phyloP scores from a whole-genome alignment of 2,329 filamentous ascomycete genomes.

The Sarocladiaceae sp. region DNA sequence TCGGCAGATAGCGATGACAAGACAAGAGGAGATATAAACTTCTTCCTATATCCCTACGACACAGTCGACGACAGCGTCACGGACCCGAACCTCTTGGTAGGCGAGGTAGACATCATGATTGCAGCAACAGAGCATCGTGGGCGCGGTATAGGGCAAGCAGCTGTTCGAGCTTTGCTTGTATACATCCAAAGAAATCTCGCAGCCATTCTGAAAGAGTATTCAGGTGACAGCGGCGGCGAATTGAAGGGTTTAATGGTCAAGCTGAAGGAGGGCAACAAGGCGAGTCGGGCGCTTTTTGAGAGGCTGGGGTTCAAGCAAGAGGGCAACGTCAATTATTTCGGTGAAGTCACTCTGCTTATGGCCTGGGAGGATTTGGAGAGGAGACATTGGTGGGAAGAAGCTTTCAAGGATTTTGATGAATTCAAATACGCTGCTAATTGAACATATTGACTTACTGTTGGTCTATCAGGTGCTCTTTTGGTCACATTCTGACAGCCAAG shows the following conservation, averaged over 20 bases:
- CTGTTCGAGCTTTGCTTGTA: slow-evolving; percentile 62
- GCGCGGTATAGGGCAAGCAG: slow-evolving; percentile 60
- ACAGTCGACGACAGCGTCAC: slow-evolving; percentile 28
- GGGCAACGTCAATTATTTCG: slow-evolving; percentile 56
- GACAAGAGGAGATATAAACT: slow-evolving; percentile 74
- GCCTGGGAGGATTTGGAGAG: slow-evolving; percentile 22
- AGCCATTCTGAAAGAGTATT: slow-evolving; percentile 48
- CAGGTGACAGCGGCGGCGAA: slow-evolving; percentile 10
- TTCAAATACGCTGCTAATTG: slow-evolving; percentile 1
- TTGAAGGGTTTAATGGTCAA: slow-evolving; percentile 47
- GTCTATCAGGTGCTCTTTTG: neutral
- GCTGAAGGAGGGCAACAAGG: slow-evolving; percentile 52
- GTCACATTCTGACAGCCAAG: no score
- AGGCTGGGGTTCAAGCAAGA: slow-evolving; percentile 47
- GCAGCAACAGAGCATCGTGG: slow-evolving; percentile 55
- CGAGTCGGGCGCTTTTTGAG: slow-evolving; percentile 47
- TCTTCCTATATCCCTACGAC: slow-evolving; percentile 67
- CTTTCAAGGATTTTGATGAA: slow-evolving; percentile 11
- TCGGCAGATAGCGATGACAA: slow-evolving; percentile 47
- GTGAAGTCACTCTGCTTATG: slow-evolving; percentile 50
- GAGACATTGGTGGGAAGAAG: slow-evolving; percentile 19
- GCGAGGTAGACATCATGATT: slow-evolving; percentile 87
- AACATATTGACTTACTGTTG: neutral
- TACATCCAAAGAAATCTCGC: slow-evolving; percentile 57
- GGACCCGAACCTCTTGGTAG: slow-evolving; percentile 36